Conservation (phyloP, 75 land plant genomes). For the Pinus tabuliformis region DNA sequence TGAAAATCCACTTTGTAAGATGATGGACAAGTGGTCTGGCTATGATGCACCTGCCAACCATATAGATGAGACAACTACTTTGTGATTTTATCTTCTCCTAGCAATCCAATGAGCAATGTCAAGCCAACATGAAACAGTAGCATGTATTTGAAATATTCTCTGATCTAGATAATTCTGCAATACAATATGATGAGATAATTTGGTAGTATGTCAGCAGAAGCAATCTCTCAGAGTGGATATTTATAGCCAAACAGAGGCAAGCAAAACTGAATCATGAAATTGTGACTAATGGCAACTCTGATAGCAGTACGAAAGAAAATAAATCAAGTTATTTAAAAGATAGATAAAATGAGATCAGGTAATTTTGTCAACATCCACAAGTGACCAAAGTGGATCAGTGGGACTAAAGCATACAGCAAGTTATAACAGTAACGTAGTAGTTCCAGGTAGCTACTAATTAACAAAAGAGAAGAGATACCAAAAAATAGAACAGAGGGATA, state of each 20-base stretch:
- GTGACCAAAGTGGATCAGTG: no score
- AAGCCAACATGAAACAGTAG: not conserved
- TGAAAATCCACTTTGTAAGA: slow-evolving; percentile 64
- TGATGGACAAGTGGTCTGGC: slow-evolving; percentile 52
- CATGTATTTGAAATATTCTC: not conserved
- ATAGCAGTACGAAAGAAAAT: not conserved
- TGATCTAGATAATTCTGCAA: not conserved
- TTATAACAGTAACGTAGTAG: no score
- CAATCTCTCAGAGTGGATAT: not conserved
- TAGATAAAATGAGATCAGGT: not conserved
- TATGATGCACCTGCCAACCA: slow-evolving; percentile 68
- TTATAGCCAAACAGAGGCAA: not conserved
- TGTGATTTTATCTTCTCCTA: not conserved
- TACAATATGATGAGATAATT: not conserved
- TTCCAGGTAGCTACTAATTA: no score
- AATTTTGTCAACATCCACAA: no score
- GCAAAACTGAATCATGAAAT: not conserved
- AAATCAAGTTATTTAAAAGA: not conserved
- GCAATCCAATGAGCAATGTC: not conserved
- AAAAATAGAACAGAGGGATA: no score
- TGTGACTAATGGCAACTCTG: not conserved
- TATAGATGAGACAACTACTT: not conserved
- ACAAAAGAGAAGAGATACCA: no score
- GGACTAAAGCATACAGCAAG: no score
- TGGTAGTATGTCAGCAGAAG: not conserved